Conservation (phyloP, 169 alveolate species). For the Toxoplasma gondii region DNA sequence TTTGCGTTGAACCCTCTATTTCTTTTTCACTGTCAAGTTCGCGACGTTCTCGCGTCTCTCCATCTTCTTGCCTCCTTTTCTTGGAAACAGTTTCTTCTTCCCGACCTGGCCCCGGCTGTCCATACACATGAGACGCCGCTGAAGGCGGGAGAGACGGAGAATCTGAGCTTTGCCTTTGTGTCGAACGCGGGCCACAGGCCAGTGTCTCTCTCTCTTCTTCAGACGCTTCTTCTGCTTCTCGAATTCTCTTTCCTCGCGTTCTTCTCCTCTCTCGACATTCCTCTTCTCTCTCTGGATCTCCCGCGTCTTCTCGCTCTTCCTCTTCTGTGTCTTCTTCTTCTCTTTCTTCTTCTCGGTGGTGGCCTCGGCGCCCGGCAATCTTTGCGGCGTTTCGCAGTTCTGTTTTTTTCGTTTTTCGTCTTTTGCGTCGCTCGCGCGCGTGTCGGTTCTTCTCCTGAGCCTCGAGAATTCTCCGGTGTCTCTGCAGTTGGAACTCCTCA, state of each 20-base stretch:
- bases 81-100: neutral
- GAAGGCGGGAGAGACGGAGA: too few relatives aligned
- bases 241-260: neutral
- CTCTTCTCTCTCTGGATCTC: neutral
- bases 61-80: neutral
- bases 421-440: constrained; percentile 11
- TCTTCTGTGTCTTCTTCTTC: neutral
- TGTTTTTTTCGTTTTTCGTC: neutral
- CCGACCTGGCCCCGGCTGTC: neutral
- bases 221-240: too few relatives aligned
- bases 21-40: neutral
- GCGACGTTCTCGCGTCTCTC: neutral
- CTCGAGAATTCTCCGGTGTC: constrained; percentile 25
- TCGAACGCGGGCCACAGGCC: neutral
- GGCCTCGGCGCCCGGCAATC: neutral
- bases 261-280: neutral
- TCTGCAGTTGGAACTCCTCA: constrained; percentile 34
- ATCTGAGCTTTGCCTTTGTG: neutral
- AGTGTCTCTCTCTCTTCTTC: neutral
- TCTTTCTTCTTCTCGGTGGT: neutral
- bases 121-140: neutral
- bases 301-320: neutral
- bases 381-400: neutral
- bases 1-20: neutral
- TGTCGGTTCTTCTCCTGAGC: constrained; percentile 6